Base-by-base conservation (phyloP, 768 basidiomycete species). In the Leccinellum rugosiceps region DNA sequence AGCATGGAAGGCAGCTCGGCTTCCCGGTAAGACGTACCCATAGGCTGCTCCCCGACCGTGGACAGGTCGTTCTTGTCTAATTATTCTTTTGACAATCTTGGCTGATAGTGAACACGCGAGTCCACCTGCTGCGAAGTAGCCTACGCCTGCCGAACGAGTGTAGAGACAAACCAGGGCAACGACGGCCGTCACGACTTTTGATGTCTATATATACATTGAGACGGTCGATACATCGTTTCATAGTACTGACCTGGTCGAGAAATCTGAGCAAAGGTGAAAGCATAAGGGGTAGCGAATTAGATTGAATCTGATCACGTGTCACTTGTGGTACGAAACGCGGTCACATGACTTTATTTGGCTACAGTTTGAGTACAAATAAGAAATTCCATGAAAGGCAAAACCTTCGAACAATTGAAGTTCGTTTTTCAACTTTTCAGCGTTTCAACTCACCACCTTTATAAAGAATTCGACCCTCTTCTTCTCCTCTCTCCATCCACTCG, bases 11-110 rank as follows among this genome's bases (percentile, higher is more conserved):
- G 38, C 35, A 35, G n/a, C 41, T 21, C 30, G 11, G 7, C 6
- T 15, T 45, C 32, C n/a, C 0, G 31, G 23, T 9, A 41, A n/a
- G 45, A 58, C 82, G 50, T 65, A 91, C 90, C 90, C 90, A 66
- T 87, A 92, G 4, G 83, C 76, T 52, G 75, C 74, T 67, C 86
- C 89, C 45, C 73, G 72, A 45, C 66, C 62, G 23, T 74, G 65
- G 32, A 68, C 59, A 5, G 87, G 90, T 38, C 90, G 81, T 23
- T 83, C 80, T 66, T 92, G 90, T 34, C 82, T 78, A 25, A 92
- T 77, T 25, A 78, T 63, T 17, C 60, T 73, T 66, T 92, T 92
- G 48, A 85, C 63, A 4, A 81, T 50, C 68, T 89, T 89, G 48
- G 85, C 87, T 4, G 81, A 77, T 23, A 82, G 49, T 15, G 77